phyloP scores from a whole-genome alignment of 345 rosid species.

The Iberis pinnata region DNA sequence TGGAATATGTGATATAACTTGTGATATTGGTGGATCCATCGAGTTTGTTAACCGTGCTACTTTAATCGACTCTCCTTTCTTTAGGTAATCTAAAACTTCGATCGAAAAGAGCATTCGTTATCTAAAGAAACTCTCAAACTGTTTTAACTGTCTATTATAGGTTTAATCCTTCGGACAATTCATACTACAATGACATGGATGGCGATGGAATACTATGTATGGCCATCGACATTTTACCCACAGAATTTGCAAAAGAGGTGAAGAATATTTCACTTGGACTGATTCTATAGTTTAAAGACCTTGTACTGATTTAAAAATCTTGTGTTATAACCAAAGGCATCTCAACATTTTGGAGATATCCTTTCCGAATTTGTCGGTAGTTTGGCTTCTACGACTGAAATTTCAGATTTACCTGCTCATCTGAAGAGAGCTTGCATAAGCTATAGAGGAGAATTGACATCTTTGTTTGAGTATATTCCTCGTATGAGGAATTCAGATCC shows the following conservation, averaged over 20 bases:
- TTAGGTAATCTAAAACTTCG: conserved; percentile 48
- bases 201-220: conserved; percentile 70
- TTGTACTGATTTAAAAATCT: conserved; percentile 18
- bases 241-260: conserved; percentile 96
- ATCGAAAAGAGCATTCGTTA: neutral
- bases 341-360: conserved; percentile 87
- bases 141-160: conserved; percentile 31
- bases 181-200: conserved; percentile 73
- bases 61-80: conserved; percentile 73
- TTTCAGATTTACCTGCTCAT: conserved; percentile 55
- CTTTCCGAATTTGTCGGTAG: conserved; percentile 62
- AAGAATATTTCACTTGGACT: conserved; percentile 15
- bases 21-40: conserved; percentile 80
- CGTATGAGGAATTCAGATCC: conserved; percentile 73
- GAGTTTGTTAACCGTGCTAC: conserved; percentile 76
- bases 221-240: conserved; percentile 88
- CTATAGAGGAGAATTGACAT: conserved; percentile 61
- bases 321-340: conserved; percentile 48
- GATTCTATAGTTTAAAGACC: conserved; percentile 1
- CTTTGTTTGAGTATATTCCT: conserved; percentile 68
- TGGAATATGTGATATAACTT: conserved; percentile 84
- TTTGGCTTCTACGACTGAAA: conserved; percentile 58
- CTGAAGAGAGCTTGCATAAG: conserved; percentile 79
- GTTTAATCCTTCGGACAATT: conserved; percentile 48
- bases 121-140: neutral